Conservation (phyloP, 257 asterid species). For the Petunia secreta region DNA sequence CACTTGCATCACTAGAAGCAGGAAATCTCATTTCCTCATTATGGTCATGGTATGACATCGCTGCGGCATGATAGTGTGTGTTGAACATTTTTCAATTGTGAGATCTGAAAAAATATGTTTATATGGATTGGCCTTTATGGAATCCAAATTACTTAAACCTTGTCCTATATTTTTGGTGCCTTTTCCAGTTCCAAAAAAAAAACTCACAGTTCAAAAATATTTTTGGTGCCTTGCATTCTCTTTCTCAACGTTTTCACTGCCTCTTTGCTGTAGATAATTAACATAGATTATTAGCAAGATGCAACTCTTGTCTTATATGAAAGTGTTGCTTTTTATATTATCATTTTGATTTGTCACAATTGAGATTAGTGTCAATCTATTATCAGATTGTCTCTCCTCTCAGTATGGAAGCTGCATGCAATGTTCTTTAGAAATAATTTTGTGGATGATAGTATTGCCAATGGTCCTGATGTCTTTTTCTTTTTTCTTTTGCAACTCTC, state of each 20-base stretch:
- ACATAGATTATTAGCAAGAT: conserved; percentile 11
- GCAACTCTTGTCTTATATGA: background rate
- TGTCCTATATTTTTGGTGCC: too few species aligned
- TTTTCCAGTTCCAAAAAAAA: too few species aligned
- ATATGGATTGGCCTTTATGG: too few species aligned
- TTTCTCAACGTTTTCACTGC: conserved; percentile 10
- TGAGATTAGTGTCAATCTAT: background rate
- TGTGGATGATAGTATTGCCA: background rate
- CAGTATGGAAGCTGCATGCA: background rate
- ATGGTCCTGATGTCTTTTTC: conserved; percentile 10
- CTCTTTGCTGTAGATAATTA: conserved; percentile 13
- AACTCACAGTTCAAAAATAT: too few species aligned
- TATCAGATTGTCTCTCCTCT: background rate
- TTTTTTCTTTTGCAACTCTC: conserved; percentile 1
- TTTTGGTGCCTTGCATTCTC: conserved; percentile 5
- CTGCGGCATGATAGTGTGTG: background rate
- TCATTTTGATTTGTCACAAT: background rate
- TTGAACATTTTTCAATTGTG: too few species aligned
- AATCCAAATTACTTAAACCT: conserved; percentile 15
- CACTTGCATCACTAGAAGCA: background rate
- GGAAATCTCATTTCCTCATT: background rate
- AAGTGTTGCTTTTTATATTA: background rate
- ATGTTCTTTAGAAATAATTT: conserved; percentile 6
- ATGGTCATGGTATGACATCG: background rate
- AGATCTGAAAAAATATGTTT: too few species aligned